Evolutionary conservation across 768 basidiomycete species (phyloP).

Genomic region (Leccinum pellstonianum): DNA sequence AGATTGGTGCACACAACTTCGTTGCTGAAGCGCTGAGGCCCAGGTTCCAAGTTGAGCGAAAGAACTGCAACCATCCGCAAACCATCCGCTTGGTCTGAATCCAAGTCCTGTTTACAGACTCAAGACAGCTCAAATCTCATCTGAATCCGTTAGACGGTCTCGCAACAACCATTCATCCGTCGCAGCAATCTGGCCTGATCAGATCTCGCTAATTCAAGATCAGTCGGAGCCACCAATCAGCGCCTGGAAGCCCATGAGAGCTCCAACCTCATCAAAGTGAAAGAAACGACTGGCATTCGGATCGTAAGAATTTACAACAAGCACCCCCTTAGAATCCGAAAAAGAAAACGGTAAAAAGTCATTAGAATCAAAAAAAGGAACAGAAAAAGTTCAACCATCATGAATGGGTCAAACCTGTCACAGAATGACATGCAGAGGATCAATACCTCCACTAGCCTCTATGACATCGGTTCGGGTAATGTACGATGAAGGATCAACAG

Average conservation of each 20-base stretch:
- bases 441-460: slow-evolving; percentile 2
- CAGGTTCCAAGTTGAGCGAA: not conserved
- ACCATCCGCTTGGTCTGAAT: too few relatives aligned
- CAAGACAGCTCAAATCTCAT: not conserved
- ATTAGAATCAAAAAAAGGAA: not conserved
- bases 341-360: not conserved
- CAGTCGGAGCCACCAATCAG: not conserved
- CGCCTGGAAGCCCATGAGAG: not conserved
- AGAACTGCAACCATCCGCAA: too few relatives aligned
- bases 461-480: slow-evolving; percentile 11
- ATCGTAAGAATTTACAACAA: slow-evolving; percentile 21
- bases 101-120: not conserved
- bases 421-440: slow-evolving; percentile 2
- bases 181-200: not conserved
- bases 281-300: slow-evolving; percentile 10
- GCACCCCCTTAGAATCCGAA: slow-evolving; percentile 17
- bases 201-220: not conserved
- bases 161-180: not conserved
- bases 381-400: slow-evolving; percentile 2
- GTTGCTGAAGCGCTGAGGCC: not conserved
- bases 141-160: not conserved
- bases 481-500: slow-evolving; percentile 16
- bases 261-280: not conserved
- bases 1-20: not conserved
- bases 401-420: not conserved